Percentiles rank a stretch among this genome's conserved stretches.
Conservation (phyloP, 805 yeast genomes). For the Starmerella floris region DNA sequence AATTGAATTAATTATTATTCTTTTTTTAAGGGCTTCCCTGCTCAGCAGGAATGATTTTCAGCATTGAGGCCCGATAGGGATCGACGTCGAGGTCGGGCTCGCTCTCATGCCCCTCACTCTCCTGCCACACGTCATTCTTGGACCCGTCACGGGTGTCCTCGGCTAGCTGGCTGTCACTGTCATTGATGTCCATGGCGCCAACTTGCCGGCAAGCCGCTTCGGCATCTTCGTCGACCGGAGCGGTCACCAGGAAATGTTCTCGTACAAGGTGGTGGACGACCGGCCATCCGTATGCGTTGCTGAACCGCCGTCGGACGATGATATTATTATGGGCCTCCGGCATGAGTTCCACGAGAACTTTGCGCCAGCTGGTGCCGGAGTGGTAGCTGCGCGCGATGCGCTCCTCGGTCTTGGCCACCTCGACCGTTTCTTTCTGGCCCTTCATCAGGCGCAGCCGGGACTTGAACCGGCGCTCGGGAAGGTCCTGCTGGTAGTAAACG, state of each 20-base stretch:
- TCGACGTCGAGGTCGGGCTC: constrained; percentile 8
- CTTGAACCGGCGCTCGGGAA: constrained; percentile 42
- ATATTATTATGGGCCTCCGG: constrained; percentile 96
- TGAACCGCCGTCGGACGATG: constrained; percentile 72
- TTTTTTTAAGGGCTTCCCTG: too few relatives aligned
- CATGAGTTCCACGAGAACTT: constrained; percentile 67
- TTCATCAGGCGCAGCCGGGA: constrained; percentile 6
- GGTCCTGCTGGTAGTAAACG: constrained; percentile 48
- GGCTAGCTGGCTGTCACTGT: neutral
- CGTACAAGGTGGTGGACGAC: constrained; percentile 71
- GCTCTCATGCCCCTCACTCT: constrained; percentile 5
- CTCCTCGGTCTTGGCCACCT: constrained; percentile 44
- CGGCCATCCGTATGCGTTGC: constrained; percentile 92
- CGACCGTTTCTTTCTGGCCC: constrained; percentile 19
- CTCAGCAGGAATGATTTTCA: constrained; percentile 14
- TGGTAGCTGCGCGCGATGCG: constrained; percentile 84
- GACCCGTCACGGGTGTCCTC: neutral
- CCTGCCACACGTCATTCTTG: constrained; percentile 8
- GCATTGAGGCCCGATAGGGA: constrained; percentile 15
- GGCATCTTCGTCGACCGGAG: neutral
- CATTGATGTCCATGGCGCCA: neutral
- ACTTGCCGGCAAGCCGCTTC: neutral
- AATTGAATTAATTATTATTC: neutral
- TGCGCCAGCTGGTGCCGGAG: constrained; percentile 71
- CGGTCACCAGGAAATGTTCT: constrained; percentile 38